Base-by-base conservation (phyloP, 805 yeast species). In the Kluyveromyces siamensis region DNA sequence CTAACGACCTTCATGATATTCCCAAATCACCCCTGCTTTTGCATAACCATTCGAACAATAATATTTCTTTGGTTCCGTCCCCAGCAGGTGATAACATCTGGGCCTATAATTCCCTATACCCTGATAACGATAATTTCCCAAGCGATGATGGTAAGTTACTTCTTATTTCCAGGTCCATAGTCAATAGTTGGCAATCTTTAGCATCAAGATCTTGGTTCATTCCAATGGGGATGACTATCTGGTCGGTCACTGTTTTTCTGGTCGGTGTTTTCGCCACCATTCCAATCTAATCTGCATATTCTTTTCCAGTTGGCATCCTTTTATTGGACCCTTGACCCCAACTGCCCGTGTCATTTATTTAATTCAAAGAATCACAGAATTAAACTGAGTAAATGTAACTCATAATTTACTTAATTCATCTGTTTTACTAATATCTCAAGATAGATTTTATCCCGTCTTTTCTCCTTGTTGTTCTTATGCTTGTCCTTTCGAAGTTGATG, bases 121-220 rank as follows among this genome's bases (percentile, higher is more conserved):
- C 35, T 14, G 27, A 27, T n/a, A 46, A 39, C 7, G 53, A 50
- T 27, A 45, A 40, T n/a, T 47, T 39, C 35, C 38, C 36, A 13
- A 46, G 36, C 19, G 30, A 40, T 16, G 40, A 45, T 25, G 40
- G 48, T 18, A 19, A 43, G 27, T 33, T 54, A 11, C 40, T 54
- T 40, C 49, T 45, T 16, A 37, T 52, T 41, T 48, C 50, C 30
- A 49, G 51, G 38, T 48, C 37, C 9, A 14, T 47, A 11, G 48
- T 55, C 18, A 39, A 50, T 10, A 13, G 40, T 7, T 55, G 58
- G 58, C 50, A 51, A 18, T 19, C 51, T 14, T 19, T 47, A 7
- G 51, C 56, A 18, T 46, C 41, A 40, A 48, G 52, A 16, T 25
- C 41, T 2, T 30, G 48, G 30, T 44, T 55, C 38, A 44, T 51